phyloP scores from a whole-genome alignment of 2,329 filamentous ascomycete species.

The Fusarium sacchari region DNA sequence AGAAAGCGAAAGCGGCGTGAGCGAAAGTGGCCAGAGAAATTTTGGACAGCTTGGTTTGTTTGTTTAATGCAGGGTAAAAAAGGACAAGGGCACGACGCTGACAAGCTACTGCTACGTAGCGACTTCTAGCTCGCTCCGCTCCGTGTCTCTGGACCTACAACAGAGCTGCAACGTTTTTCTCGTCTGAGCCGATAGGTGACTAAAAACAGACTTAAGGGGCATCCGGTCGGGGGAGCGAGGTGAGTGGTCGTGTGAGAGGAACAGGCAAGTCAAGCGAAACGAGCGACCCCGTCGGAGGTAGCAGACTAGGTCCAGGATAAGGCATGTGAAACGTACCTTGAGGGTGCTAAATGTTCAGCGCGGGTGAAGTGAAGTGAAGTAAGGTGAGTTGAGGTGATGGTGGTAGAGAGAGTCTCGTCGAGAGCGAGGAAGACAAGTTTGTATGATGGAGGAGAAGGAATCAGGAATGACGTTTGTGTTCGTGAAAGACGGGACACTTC shows the following conservation, averaged over 20 bases:
- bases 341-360: constrained; percentile 15
- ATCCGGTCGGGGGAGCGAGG: constrained; percentile 20
- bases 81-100: constrained; percentile 29
- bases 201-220: constrained; percentile 38
- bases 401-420: background rate
- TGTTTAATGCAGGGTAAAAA: constrained; percentile 27
- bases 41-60: constrained; percentile 20
- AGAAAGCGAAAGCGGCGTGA: constrained; percentile 38
- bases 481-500: constrained; percentile 16
- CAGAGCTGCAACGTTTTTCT: constrained; percentile 11
- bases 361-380: background rate
- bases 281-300: constrained; percentile 30
- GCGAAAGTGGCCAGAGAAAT: constrained; percentile 43
- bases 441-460: constrained; percentile 17
- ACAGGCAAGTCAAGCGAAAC: constrained; percentile 41
- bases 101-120: constrained; percentile 30
- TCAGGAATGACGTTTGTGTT: constrained; percentile 36
- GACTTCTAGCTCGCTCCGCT: constrained; percentile 34
- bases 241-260: constrained; percentile 38
- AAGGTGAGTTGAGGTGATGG: background rate
- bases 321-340: constrained; percentile 31
- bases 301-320: constrained; percentile 21
- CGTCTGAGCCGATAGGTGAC: constrained; percentile 18
- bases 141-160: constrained; percentile 25
- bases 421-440: constrained; percentile 1